A percentile compares a stretch with the other conserved stretches of the same genome.
phyloP scores from a whole-genome alignment of 768 basidiomycete species.

The Boletus tomentosulus region DNA sequence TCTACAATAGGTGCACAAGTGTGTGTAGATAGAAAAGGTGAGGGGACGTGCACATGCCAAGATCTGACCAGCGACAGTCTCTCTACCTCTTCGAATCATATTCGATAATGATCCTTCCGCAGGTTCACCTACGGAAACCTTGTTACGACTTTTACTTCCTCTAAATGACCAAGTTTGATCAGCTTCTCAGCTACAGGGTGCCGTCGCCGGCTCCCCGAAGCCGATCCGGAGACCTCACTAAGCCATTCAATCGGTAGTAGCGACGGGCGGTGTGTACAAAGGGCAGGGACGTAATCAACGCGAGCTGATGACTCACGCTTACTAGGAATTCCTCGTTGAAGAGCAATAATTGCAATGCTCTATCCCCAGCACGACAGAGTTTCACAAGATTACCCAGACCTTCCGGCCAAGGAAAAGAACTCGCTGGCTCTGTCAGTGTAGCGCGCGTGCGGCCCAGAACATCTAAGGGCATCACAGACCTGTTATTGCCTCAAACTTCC shows the following conservation, averaged over 20 bases:
- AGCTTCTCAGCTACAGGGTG: slow-evolving; percentile 52
- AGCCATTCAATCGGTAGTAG: slow-evolving; percentile 91
- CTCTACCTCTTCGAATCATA: slow-evolving; percentile 11
- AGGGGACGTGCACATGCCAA: slow-evolving; percentile 5
- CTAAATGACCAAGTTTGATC: slow-evolving; percentile 80
- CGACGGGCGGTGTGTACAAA: slow-evolving; percentile 88
- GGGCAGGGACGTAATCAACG: slow-evolving; percentile 89
- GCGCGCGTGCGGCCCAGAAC: slow-evolving; percentile 84
- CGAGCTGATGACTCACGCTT: slow-evolving; percentile 85
- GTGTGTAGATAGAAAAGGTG: background rate
- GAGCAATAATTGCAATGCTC: slow-evolving; percentile 91
- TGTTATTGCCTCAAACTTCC: slow-evolving; percentile 90
- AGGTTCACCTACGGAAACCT: slow-evolving; percentile 82
- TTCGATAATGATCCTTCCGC: slow-evolving; percentile 71
- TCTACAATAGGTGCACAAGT: slow-evolving; percentile 10
- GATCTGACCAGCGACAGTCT: background rate
- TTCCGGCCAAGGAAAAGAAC: slow-evolving; percentile 72
- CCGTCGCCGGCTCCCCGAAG: slow-evolving; percentile 56
- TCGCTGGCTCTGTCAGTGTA: slow-evolving; percentile 89
- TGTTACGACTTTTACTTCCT: slow-evolving; percentile 83
- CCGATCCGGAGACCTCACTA: slow-evolving; percentile 83
- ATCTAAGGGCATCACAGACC: slow-evolving; percentile 91
- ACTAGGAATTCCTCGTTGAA: slow-evolving; percentile 90
- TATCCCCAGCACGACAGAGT: slow-evolving; percentile 81
- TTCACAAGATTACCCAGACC: slow-evolving; percentile 78